Percentiles rank a stretch among this genome's conserved stretches.
phyloP scores from a whole-genome alignment of 768 basidiomycete species.

The Sarcomyxa edulis region DNA sequence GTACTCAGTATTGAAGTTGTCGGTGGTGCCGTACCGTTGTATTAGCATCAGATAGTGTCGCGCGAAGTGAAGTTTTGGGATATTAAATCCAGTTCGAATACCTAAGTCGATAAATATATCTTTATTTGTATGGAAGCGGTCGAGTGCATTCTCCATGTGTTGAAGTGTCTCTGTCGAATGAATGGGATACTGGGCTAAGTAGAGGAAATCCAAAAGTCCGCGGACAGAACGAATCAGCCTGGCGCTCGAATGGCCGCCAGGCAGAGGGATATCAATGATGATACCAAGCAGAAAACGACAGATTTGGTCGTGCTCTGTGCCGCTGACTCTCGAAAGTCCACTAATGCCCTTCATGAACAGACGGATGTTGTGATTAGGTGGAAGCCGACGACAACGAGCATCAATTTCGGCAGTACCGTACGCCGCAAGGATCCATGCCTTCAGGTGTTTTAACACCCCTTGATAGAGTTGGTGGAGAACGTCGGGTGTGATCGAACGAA shows the following conservation, averaged over 20 bases:
- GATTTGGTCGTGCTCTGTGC: conserved; percentile 30
- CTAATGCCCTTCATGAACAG: conserved; percentile 34
- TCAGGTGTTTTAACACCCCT: conserved; percentile 38
- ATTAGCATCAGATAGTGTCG: conserved; percentile 5
- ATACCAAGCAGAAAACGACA: conserved; percentile 19
- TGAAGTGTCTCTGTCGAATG: conserved; percentile 21
- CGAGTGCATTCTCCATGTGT: conserved; percentile 15
- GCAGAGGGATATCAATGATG: conserved; percentile 15
- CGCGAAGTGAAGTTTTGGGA: conserved; percentile 7
- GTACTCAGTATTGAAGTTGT: conserved; percentile 12
- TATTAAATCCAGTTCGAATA: conserved; percentile 5
- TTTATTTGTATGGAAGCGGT: conserved; percentile 21
- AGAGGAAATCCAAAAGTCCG: conserved; percentile 28
- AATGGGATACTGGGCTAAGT: conserved; percentile 19
- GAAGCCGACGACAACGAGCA: conserved; percentile 24
- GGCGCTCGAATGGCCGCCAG: conserved; percentile 5
- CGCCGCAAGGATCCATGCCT: conserved; percentile 25
- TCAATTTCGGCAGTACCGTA: conserved; percentile 29
- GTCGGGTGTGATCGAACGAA: conserved; percentile 35
- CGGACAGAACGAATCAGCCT: conserved; percentile 13
- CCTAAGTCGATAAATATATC: conserved; percentile 19
- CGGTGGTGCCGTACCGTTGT: conserved; percentile 9
- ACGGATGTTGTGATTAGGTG: conserved; percentile 20
- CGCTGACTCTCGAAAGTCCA: conserved; percentile 29
- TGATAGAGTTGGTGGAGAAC: conserved; percentile 45